phyloP scores from a whole-genome alignment of 768 basidiomycete species.

The Stropharia rugosoannulata region DNA sequence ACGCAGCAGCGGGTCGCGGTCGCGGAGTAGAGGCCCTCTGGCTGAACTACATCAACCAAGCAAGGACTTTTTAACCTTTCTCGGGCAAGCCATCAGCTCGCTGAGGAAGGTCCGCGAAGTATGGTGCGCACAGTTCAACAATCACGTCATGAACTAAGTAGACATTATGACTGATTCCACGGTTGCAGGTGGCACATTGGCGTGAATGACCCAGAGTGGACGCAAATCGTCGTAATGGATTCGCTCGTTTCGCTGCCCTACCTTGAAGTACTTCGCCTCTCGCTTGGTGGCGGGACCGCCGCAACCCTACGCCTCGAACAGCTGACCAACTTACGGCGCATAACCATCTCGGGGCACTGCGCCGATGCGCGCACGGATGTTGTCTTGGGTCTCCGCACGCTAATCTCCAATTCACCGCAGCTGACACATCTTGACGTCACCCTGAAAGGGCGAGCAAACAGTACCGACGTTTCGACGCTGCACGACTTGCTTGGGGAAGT shows the following conservation, averaged over 20 bases:
- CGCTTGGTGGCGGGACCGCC: conserved; percentile 15
- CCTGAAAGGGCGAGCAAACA: conserved; percentile 8
- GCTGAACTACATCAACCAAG: conserved; percentile 16
- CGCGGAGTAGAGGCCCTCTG: conserved; percentile 18
- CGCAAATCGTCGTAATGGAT: conserved; percentile 20
- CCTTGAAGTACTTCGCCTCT: conserved; percentile 14
- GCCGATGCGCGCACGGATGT: conserved; percentile 13
- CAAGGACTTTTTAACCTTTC: conserved; percentile 13
- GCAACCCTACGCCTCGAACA: conserved; percentile 15
- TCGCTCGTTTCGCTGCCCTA: conserved; percentile 15
- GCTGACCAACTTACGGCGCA: conserved; percentile 15
- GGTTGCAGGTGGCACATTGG: conserved; percentile 18
- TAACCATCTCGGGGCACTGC: conserved; percentile 16
- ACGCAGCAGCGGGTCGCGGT: conserved; percentile 15
- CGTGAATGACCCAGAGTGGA: conserved; percentile 19
- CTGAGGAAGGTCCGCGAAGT: conserved; percentile 17
- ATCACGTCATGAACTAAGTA: background rate
- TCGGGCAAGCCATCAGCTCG: conserved; percentile 19
- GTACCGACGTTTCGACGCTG: conserved; percentile 13
- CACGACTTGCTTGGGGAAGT: conserved; percentile 15
- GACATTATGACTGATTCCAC: too few species aligned
- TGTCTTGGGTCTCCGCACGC: conserved; percentile 16
- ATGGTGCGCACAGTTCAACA: conserved; percentile 10
- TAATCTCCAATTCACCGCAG: conserved; percentile 16
- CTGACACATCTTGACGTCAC: conserved; percentile 15